These are phyloP conservation scores for Ocimum tenuiflorum DNA, from an alignment of 257 asterid species.

Conservation along the genomic window DNA sequence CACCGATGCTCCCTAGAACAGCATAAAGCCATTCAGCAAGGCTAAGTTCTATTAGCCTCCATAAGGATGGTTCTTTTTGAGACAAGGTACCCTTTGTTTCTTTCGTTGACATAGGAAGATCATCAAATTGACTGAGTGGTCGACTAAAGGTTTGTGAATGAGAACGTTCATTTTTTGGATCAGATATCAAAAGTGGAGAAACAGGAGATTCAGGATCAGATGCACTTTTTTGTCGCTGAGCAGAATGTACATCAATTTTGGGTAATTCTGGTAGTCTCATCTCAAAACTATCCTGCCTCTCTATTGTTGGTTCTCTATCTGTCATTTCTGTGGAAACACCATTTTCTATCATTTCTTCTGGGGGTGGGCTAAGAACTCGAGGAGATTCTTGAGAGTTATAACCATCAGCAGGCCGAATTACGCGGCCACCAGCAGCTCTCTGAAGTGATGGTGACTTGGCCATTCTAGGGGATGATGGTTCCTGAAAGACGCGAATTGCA, in stretches of 20 bases:
- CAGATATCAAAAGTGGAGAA: slow-evolving; percentile 97
- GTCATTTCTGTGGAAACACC: slow-evolving; percentile 47
- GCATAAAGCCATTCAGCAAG: slow-evolving; percentile 99
- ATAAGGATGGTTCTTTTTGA: slow-evolving; percentile 69
- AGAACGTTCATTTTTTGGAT: slow-evolving; percentile 92
- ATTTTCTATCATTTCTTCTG: slow-evolving; percentile 83
- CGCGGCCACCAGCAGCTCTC: slow-evolving; percentile 62
- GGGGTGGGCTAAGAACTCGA: slow-evolving; percentile 67
- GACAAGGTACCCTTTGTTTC: slow-evolving; percentile 43
- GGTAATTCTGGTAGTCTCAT: slow-evolving; percentile 90
- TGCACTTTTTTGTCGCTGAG: slow-evolving; percentile 55
- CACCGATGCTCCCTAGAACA: slow-evolving; percentile 93
- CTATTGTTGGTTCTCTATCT: slow-evolving; percentile 81
- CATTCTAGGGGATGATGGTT: slow-evolving; percentile 90
- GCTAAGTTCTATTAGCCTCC: slow-evolving; percentile 98
- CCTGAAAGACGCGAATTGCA: slow-evolving; percentile 66
- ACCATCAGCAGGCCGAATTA: slow-evolving; percentile 62
- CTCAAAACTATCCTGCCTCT: slow-evolving; percentile 98
- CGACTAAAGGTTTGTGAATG: slow-evolving; percentile 98
- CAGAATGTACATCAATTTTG: slow-evolving; percentile 83
- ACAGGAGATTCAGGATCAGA: slow-evolving; percentile 98
- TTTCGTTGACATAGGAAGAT: slow-evolving; percentile 34
- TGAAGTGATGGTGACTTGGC: slow-evolving; percentile 92
- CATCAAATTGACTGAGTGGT: slow-evolving; percentile 61
- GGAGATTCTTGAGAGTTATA: slow-evolving; percentile 79